Conservation (phyloP, 441 rosid species). For the Erodium chrysanthum region DNA sequence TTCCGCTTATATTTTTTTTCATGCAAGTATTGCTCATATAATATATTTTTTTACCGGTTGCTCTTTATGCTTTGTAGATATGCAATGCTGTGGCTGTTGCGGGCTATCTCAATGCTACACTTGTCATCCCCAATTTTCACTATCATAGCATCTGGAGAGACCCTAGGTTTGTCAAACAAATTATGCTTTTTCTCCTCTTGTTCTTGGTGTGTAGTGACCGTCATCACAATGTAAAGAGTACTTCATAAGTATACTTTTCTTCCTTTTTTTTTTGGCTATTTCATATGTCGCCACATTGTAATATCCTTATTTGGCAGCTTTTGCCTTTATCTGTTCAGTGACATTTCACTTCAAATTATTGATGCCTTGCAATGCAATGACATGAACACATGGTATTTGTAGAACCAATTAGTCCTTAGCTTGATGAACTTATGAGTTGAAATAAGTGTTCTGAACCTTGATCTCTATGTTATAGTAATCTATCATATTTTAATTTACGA, state of each 20-base stretch:
- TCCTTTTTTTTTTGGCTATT: background rate
- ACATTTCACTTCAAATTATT: background rate
- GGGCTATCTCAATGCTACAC: constrained; percentile 93
- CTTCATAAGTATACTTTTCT: background rate
- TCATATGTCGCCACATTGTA: background rate
- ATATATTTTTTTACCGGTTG: constrained; percentile 20
- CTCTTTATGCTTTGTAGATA: constrained; percentile 50
- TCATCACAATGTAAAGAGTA: background rate
- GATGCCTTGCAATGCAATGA: background rate
- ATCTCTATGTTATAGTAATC: background rate
- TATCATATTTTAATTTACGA: background rate
- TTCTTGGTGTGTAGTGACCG: background rate
- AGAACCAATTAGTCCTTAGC: background rate
- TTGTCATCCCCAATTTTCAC: constrained; percentile 86
- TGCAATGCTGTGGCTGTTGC: constrained; percentile 99
- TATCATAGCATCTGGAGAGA: constrained; percentile 96
- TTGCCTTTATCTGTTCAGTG: background rate
- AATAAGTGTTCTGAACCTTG: background rate
- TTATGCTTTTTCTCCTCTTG: background rate
- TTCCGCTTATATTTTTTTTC: background rate
- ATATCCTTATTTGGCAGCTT: background rate
- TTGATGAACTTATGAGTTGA: background rate
- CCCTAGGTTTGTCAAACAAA: constrained; percentile 56
- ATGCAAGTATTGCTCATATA: constrained; percentile 9
- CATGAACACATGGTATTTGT: background rate